Evolutionary conservation across 305 asterid species (phyloP).

Genomic region (Fraxinus platypoda): DNA sequence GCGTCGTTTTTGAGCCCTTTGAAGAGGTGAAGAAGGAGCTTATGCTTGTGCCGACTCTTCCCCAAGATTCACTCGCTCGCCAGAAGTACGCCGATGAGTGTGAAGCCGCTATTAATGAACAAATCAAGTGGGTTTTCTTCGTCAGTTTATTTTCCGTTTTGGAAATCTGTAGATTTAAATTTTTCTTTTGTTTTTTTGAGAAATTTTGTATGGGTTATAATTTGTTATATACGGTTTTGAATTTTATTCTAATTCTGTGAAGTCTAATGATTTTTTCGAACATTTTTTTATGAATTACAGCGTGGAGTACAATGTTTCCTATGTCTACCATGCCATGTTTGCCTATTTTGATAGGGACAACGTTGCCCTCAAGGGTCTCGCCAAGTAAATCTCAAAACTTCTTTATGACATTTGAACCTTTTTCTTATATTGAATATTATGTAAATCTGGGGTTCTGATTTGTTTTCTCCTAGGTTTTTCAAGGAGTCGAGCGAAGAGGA

Average conservation of each 20-base stretch:
- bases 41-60: constrained; percentile 60
- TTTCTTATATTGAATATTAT: not conserved
- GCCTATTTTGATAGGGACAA: constrained; percentile 91
- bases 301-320: constrained; percentile 92
- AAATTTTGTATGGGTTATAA: not conserved
- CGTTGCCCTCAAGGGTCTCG: constrained; percentile 86
- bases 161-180: not conserved
- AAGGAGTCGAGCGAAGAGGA: constrained; percentile 72
- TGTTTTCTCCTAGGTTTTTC: constrained; percentile 43
- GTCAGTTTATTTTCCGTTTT: not conserved
- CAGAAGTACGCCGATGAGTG: constrained; percentile 29
- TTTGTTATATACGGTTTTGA: not conserved
- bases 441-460: not conserved
- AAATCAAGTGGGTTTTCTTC: constrained; percentile 51
- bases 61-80: constrained; percentile 45
- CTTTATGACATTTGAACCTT: not conserved
- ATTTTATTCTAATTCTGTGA: not conserved
- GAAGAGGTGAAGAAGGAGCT: constrained; percentile 72
- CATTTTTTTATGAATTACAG: constrained; percentile 37
- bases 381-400: constrained; percentile 45
- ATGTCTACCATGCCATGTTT: constrained; percentile 86
- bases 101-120: constrained; percentile 42
- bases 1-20: constrained; percentile 72
- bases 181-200: not conserved
- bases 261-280: not conserved